Evolutionary conservation across 140 eudicot genomes (phyloP).

Genomic region (Flaveria floridana): DNA sequence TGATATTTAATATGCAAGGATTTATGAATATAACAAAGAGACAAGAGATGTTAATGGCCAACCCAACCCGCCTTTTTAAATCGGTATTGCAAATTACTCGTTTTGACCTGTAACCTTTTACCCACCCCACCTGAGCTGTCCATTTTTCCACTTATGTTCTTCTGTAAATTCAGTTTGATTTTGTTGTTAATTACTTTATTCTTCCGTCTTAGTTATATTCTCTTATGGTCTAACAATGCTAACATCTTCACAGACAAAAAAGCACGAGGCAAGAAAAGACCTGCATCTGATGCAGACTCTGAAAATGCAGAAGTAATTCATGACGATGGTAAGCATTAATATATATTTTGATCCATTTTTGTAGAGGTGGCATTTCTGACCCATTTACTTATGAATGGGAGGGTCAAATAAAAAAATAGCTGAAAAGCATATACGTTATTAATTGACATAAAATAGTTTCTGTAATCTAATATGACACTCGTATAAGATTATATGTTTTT

Average conservation of each 20-base stretch:
- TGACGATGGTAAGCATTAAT: conserved; percentile 41
- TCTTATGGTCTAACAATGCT: conserved; percentile 3
- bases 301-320: conserved; percentile 16
- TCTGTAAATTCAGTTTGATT: neutral
- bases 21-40: neutral
- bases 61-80: neutral
- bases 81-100: neutral
- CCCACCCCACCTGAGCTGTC: neutral
- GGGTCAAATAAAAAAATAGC: neutral
- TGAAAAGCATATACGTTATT: neutral
- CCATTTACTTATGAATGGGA: neutral
- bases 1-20: neutral
- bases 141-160: neutral
- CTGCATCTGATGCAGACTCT: conserved; percentile 44
- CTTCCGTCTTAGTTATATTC: neutral
- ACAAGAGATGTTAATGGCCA: neutral
- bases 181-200: neutral
- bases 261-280: conserved; percentile 45
- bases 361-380: neutral
- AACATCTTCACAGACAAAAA: conserved; percentile 30
- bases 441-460: neutral
- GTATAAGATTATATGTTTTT: neutral
- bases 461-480: neutral
- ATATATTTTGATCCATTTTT: neutral
- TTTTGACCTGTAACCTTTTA: neutral